These are phyloP conservation scores for Hordeum marinum DNA, from an alignment of 176 grass and related monocot species.

Conservation along the genomic window DNA sequence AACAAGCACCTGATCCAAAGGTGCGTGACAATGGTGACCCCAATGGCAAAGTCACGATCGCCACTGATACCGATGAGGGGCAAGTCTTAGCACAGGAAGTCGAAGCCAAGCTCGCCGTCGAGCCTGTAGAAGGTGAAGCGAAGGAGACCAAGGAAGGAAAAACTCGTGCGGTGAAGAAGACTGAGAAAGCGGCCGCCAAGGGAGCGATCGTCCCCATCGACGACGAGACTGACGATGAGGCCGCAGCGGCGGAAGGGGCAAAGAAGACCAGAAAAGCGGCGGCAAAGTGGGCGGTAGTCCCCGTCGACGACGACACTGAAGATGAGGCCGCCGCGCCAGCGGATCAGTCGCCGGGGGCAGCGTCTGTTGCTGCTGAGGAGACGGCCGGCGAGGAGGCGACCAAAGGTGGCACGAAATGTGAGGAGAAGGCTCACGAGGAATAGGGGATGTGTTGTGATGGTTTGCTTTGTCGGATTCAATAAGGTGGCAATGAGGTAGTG, in stretches of 20 bases:
- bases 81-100: background rate
- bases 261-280: constrained; percentile 2
- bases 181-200: background rate
- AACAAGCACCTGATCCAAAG: background rate
- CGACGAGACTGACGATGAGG: background rate
- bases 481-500: background rate
- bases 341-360: background rate
- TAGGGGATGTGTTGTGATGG: background rate
- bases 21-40: background rate
- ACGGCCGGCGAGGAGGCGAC: background rate
- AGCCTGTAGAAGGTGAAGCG: background rate
- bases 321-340: background rate
- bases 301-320: background rate
- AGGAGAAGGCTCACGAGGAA: constrained; percentile 4
- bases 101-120: constrained; percentile 1
- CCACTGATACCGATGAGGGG: background rate
- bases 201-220: constrained; percentile 21
- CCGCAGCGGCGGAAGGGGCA: background rate
- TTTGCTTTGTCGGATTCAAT: background rate
- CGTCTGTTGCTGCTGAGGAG: background rate
- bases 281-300: constrained; percentile 17
- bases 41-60: background rate
- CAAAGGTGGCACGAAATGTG: background rate
- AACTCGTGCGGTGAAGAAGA: background rate
- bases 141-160: background rate